Conservation (phyloP, 139 green algal species). For the Picochlorum sp. region DNA sequence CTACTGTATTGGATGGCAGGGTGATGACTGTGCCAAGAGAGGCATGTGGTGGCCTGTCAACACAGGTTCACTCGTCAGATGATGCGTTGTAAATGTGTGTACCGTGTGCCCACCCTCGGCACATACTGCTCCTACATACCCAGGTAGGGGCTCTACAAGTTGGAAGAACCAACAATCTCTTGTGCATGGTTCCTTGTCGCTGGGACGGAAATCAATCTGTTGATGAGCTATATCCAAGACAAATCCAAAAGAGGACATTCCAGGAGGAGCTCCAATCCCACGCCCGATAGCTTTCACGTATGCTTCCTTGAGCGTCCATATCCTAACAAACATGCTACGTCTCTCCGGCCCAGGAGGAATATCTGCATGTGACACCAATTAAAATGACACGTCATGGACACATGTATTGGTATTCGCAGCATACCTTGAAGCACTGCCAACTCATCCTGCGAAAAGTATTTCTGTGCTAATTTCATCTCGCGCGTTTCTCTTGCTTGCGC, state of each 20-base stretch:
- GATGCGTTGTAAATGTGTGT: no score
- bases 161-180: no score
- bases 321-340: slow-evolving; percentile 36
- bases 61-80: no score
- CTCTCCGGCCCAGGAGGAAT: neutral
- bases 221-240: slow-evolving; percentile 4
- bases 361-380: neutral
- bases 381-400: no score
- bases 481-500: slow-evolving; percentile 15
- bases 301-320: slow-evolving; percentile 76
- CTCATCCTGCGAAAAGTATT: slow-evolving; percentile 42
- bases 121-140: no score
- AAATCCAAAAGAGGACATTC: slow-evolving; percentile 53
- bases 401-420: no score
- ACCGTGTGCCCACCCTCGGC: no score
- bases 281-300: slow-evolving; percentile 65
- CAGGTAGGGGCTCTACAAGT: no score
- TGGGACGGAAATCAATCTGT: neutral
- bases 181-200: no score
- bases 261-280: slow-evolving; percentile 51
- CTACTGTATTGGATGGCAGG: no score
- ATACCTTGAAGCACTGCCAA: slow-evolving; percentile 10
- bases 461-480: slow-evolving; percentile 38
- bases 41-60: no score
- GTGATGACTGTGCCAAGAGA: no score